Evolutionary conservation across 1,284 basidiomycete genomes (phyloP), one percentile per base, ranked within the genome.

Genomic region (Kwoniella shivajii): DNA sequence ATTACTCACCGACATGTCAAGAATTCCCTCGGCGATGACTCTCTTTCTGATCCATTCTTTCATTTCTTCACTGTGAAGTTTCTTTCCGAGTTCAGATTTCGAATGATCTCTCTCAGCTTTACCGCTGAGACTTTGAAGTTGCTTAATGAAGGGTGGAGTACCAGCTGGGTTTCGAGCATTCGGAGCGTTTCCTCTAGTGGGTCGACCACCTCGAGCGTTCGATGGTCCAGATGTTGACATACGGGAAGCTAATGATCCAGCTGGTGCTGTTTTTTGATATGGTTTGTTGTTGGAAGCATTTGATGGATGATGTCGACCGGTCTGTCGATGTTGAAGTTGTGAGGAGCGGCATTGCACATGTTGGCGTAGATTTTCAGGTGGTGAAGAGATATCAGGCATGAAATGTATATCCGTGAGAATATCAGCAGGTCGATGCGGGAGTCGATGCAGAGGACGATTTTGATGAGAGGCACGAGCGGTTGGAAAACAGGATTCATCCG

Each of bases 1-100:
- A 26, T 6, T 4, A 72, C 74, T 54, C 46, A 76, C 74, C 55
- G 72, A 72, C 60, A 78, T 64, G 58, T 77, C 65, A 47, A 78
- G 50, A 13, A 73, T 64, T 13, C 76, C 76, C 4, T 64, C 60
- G 0, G 57, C 64, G 6, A 71, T 53, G n/a, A 68, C 56, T 9
- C 69, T 57, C n/a, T 57, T 60, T 47, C 57, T 62, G 20, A 78
- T 54, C 75, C 75, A 78, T 22, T 66, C 57, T 57, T 72, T 75
- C 64, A 77, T 71, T 11, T 65, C 72, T 16, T 70, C 66, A 34
- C 63, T 62, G n/a, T 56, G 56, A 13, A 76, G 50, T 48, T 70
- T 65, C 20, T 67, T 64, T 34, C 59, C 65, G 30, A 74, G 61
- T 54, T 69, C 52, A 60, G 60, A 64, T 62, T 61, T 72, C 54